Evolutionary conservation across 257 asterid genomes (phyloP).

Genomic region (Anisodus tanguticus): DNA sequence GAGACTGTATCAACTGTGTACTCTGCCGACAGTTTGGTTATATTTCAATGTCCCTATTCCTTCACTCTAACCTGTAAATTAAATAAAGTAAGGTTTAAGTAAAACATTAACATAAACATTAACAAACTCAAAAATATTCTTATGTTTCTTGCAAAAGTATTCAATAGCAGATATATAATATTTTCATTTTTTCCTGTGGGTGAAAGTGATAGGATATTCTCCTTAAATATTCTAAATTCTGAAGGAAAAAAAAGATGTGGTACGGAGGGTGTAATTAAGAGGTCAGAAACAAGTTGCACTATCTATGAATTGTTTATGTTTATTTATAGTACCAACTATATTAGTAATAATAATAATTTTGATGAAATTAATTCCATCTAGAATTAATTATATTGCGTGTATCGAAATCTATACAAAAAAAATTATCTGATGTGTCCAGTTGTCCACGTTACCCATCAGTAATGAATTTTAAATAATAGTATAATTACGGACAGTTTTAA

Average conservation of each 20-base stretch:
- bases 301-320: neutral
- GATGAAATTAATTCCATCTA: neutral
- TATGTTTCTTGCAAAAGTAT: neutral
- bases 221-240: slow-evolving; percentile 1
- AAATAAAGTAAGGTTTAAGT: neutral
- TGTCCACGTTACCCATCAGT: slow-evolving; percentile 21
- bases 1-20: neutral
- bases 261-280: neutral
- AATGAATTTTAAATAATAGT: neutral
- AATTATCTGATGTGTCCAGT: neutral
- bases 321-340: neutral
- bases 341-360: neutral
- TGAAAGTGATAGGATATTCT: neutral
- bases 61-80: neutral
- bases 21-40: slow-evolving; percentile 28
- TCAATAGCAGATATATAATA: neutral
- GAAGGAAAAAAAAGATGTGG: neutral
- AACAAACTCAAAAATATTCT: neutral
- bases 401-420: neutral
- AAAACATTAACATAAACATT: neutral
- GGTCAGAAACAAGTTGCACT: slow-evolving; percentile 22
- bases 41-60: neutral
- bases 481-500: too few species aligned
- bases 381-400: neutral
- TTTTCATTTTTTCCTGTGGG: neutral